Conservation (phyloP, 345 rosid genomes). For the Cochlearia excelsa region DNA sequence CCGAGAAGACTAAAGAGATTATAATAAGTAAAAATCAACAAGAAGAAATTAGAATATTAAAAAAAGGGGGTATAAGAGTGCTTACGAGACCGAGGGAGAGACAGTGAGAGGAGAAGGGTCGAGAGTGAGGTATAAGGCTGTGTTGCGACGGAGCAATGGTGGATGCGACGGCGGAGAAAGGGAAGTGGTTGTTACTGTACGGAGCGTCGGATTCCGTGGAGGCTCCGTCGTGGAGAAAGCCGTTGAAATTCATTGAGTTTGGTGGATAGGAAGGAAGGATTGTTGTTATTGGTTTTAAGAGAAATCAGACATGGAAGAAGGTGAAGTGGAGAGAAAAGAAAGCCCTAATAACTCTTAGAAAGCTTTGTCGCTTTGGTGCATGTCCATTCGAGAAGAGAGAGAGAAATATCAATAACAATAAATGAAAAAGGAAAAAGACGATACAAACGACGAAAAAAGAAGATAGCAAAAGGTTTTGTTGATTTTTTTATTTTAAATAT, state of each 20-base stretch:
- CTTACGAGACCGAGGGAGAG: slow-evolving; percentile 50
- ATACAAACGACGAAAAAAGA: slow-evolving; percentile 21
- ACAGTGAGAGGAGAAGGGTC: slow-evolving; percentile 33
- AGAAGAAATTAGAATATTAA: not conserved
- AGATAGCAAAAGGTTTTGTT: slow-evolving; percentile 6
- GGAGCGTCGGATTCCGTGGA: slow-evolving; percentile 33
- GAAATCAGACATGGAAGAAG: slow-evolving; percentile 21
- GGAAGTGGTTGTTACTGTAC: slow-evolving; percentile 29
- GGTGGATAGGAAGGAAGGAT: not conserved
- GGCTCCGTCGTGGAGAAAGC: slow-evolving; percentile 28
- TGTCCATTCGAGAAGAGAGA: slow-evolving; percentile 31
- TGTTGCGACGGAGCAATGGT: slow-evolving; percentile 37
- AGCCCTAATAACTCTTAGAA: slow-evolving; percentile 35
- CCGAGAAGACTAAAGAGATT: not conserved
- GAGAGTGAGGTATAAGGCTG: slow-evolving; percentile 20
- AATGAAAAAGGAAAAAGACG: slow-evolving; percentile 10
- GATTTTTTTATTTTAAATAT: not conserved
- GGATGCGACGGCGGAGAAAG: slow-evolving; percentile 19
- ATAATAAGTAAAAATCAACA: not conserved
- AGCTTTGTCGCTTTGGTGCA: slow-evolving; percentile 44
- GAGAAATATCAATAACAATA: slow-evolving; percentile 10
- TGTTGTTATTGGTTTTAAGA: not conserved
- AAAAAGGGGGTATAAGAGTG: not conserved
- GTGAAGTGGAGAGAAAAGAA: slow-evolving; percentile 33
- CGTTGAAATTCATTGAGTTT: slow-evolving; percentile 40